phyloP scores from a whole-genome alignment of 2,329 filamentous ascomycete species.

The Aureobasidium sp. region DNA sequence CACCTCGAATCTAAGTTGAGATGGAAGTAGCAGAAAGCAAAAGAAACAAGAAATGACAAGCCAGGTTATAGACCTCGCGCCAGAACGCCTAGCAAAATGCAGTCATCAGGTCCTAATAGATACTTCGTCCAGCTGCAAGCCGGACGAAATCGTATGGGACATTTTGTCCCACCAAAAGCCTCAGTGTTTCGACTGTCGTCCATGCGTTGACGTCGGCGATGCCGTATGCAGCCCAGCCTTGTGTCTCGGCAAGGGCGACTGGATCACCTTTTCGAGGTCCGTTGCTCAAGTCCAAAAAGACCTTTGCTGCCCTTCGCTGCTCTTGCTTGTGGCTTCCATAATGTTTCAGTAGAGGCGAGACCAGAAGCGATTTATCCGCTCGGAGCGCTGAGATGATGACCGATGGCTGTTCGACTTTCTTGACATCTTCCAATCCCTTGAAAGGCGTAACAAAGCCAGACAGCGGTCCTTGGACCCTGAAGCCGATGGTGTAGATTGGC shows the following conservation, averaged over 20 bases:
- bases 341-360: slow-evolving; percentile 67
- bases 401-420: slow-evolving; percentile 70
- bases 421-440: slow-evolving; percentile 67
- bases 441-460: slow-evolving; percentile 57
- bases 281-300: slow-evolving; percentile 73
- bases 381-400: slow-evolving; percentile 73
- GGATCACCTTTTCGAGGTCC: slow-evolving; percentile 61
- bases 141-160: slow-evolving; percentile 82
- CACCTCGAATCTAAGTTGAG: neutral
- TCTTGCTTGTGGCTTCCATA: slow-evolving; percentile 42
- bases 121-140: slow-evolving; percentile 54
- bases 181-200: slow-evolving; percentile 72
- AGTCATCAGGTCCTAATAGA: slow-evolving; percentile 28
- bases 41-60: slow-evolving; percentile 1
- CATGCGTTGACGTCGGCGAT: slow-evolving; percentile 74
- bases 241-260: slow-evolving; percentile 59
- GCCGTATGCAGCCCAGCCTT: slow-evolving; percentile 72
- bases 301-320: slow-evolving; percentile 28
- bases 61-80: neutral
- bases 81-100: slow-evolving; percentile 5
- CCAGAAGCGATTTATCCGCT: slow-evolving; percentile 68
- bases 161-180: slow-evolving; percentile 74
- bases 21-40: neutral
- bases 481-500: slow-evolving; percentile 77
- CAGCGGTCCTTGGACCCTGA: slow-evolving; percentile 53